Evolutionary conservation across 1,284 basidiomycete genomes (phyloP), one percentile per base, ranked within the genome.

Genomic region (Melampsora larici-populina): DNA sequence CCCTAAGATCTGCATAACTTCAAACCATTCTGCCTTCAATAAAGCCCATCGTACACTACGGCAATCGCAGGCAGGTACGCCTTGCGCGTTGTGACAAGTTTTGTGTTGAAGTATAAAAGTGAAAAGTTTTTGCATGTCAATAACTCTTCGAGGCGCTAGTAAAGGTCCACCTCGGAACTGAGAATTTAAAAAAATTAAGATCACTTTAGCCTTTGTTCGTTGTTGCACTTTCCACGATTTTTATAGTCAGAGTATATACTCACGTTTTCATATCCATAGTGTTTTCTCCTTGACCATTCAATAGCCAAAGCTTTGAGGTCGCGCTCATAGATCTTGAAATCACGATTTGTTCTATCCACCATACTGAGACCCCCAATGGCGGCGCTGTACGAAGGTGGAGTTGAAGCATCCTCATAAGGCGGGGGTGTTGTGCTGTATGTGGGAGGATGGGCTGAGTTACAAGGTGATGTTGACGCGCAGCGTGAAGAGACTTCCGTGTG

Each of bases 1-100:
- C 26, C 72, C 72, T n/a, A 75, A 36, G 55, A 75, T 46, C 17
- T 66, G 51, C 72, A 75, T 75, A 43, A 75, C 72, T 67, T 75
- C 72, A 13, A 24, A 24, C 72, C 72, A 75, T 67, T 75, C 72
- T 67, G 65, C 33, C 31, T 75, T 75, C 43, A 75, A 64, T 24
- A 46, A 58, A 0, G 48, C 64, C 72, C 72, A 75, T 11, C 63
- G 63, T 24, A 48, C 43, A 29, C 49, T 75, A 36, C 72, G 24
- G 33, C 72, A 75, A 66, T 75, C 33, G 31, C 72, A 75, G 51
- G 64, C 49, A 67, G 51, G 46, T 64, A 49, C 33, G 18, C 72
- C 72, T 24, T n/a, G 7, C 9, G 48, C 62, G 17, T 49, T 63
- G 24, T 49, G 72, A 51, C 72, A 75, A 21, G 72, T 62, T 60